Conservation (phyloP, 345 rosid species). For the Acer campestre region DNA sequence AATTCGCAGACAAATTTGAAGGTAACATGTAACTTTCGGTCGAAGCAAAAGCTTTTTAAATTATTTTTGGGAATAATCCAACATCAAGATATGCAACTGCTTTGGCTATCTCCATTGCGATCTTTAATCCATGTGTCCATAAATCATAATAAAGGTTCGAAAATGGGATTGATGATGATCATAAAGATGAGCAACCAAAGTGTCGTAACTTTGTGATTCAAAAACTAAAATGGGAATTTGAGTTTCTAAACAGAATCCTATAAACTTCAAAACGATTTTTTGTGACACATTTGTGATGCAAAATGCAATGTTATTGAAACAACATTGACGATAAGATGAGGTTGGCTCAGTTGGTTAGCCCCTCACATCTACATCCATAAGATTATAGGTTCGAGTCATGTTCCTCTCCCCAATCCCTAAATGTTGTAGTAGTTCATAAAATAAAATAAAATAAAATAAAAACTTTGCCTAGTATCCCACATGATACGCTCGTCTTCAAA, state of each 20-base stretch:
- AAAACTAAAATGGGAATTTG: not conserved
- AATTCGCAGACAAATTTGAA: too few relatives aligned
- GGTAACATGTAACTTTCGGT: not conserved
- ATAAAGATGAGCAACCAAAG: not conserved
- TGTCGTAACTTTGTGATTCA: not conserved
- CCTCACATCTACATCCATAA: too few relatives aligned
- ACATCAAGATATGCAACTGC: slow-evolving; percentile 1
- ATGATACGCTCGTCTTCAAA: not conserved
- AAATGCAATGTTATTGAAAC: not conserved
- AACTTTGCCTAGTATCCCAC: too few relatives aligned
- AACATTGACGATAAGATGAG: too few relatives aligned
- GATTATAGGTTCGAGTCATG: too few relatives aligned
- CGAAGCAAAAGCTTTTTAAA: too few relatives aligned
- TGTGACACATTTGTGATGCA: not conserved
- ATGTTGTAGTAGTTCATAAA: too few relatives aligned
- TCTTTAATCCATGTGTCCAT: slow-evolving; percentile 7
- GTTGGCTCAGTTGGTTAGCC: too few relatives aligned
- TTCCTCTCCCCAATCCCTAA: too few relatives aligned
- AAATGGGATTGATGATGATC: not conserved
- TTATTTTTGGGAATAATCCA: not conserved
- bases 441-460: too few relatives aligned
- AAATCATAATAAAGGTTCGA: not conserved
- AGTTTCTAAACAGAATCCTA: not conserved
- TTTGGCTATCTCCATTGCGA: slow-evolving; percentile 22
- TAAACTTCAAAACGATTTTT: not conserved